These are phyloP conservation scores for Cystobasidium sp. DNA, from an alignment of 1,284 basidiomycete genomes.

Conservation along the genomic window DNA sequence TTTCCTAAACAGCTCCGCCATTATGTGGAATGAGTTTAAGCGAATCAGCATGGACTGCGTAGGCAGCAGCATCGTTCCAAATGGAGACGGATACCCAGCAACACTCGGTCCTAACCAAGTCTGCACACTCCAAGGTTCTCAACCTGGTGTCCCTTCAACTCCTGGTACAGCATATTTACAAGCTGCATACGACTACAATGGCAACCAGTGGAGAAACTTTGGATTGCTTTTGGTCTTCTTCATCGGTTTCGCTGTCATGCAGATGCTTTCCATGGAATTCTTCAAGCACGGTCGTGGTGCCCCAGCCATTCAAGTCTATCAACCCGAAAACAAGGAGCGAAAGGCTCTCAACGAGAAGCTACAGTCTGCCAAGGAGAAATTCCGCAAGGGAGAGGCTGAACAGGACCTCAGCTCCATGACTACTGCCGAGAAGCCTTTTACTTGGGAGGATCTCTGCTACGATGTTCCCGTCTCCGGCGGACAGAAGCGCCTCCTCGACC, in stretches of 20 bases:
- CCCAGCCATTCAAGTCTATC: constrained; percentile 55
- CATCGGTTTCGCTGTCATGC: constrained; percentile 53
- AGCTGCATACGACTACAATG: constrained; percentile 57
- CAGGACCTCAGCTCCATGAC: constrained; percentile 48
- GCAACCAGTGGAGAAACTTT: constrained; percentile 60
- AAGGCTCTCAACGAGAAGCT: constrained; percentile 51
- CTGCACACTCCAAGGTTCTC: constrained; percentile 56
- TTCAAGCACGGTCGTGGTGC: constrained; percentile 51
- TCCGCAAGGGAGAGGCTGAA: constrained; percentile 48
- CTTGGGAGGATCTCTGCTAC: constrained; percentile 60
- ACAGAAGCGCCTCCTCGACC: constrained; percentile 59
- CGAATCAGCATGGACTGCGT: constrained; percentile 66
- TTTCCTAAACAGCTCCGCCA: constrained; percentile 17
- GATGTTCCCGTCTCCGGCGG: constrained; percentile 58
- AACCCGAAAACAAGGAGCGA: constrained; percentile 53
- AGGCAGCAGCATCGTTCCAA: constrained; percentile 69
- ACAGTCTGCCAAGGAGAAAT: constrained; percentile 45
- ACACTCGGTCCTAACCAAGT: constrained; percentile 45
- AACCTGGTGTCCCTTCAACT: constrained; percentile 56
- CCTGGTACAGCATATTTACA: constrained; percentile 57
- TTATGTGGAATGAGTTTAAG: constrained; percentile 52
- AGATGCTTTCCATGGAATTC: constrained; percentile 48
- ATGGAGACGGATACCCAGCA: constrained; percentile 32
- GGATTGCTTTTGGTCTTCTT: constrained; percentile 59
- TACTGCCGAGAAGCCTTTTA: constrained; percentile 55